Base-by-base conservation (phyloP, 257 asterid species). In the Salvia splendens region DNA sequence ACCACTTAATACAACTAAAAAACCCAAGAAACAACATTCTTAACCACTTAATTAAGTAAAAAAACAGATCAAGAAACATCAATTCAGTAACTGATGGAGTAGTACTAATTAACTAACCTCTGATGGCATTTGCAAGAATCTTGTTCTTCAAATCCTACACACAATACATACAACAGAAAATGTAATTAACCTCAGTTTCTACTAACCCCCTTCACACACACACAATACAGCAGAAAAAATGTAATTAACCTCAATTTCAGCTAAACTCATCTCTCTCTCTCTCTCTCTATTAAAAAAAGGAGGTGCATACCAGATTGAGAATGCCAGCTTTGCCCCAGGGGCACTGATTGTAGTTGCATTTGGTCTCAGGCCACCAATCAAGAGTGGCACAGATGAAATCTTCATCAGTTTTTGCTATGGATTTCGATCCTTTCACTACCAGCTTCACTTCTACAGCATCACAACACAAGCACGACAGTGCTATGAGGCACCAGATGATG, bases 301-400 rank as follows among this genome's bases (percentile, higher is more conserved):
- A 24, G 1, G 30, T 1, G 24, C 10, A n/a, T 77, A 89, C 96
- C 84, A 89, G 72, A 73, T 80, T 83, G 42, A 85, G 79, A 47
- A 89, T 36, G 53, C 96, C 89, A 10, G 88, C 80, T 49, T 75
- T 81, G 46, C 83, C 89, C 95, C 95, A 89, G 3, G 96, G 95
- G 51, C 95, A 86, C 70, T 83, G 87, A 64, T 75, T 78, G 64
- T 83, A 89, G 73, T 89, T 72, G 73, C 95, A 89, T 69, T 89
- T 89, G 45, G 67, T 73, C 53, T 73, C 70, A 58, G 96, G 96
- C 96, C 96, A 89, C 96, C 96, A 89, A 74, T 89, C 96, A 71
- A 89, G 15, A 54, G 96, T 89, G 8, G 88, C 89, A 74, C 96
- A 89, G 4, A 89, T 75, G 75, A 89, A 86, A 65, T 77, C 70